Base-by-base conservation (phyloP, 2,329 filamentous ascomycete species). In the Penicillium griseofulvum region DNA sequence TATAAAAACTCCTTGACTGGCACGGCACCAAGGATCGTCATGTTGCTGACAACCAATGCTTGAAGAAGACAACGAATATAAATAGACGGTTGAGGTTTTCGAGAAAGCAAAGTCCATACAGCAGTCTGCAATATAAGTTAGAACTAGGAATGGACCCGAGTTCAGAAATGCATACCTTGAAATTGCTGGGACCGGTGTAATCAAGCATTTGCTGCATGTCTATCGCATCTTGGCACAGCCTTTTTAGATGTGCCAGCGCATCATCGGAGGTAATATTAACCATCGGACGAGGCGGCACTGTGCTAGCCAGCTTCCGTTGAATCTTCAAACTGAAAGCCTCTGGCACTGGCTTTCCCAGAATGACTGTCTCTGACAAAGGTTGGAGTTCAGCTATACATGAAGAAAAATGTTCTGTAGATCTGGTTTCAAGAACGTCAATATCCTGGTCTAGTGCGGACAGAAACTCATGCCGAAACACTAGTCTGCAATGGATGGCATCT, bases 291-390 rank as follows among this genome's bases (percentile, higher is more conserved):
- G 94, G 94, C 4, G 94, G 94, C 65, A 97, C 92, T 0, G 91
- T 97, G 63, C 91, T 97, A 0, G 94, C 92, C 31, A 99, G 80
- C 59, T 88, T 88, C n/a, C 92, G 84, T 69, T 99, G 94, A 36
- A 97, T 82, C 69, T 96, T 96, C 24, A 85, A 84, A 65, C 91
- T 97, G 71, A 97, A 97, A 0, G 92, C 86, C n/a, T 87, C 86
- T 0, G 86, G 82, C 0, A 95, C 85, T 0, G 83, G 73, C 48
- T 80, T 85, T 0, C 85, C 88, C 3, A 93, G 72, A 0, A 74
- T 64, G 52, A 87, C 82, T 1, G 87, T 86, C 28, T 80, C 78
- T 55, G 83, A 78, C 49, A 95, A 79, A 0, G 73, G 67, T 4
- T 80, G 74, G 48, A 92, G 74, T 14, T 76, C 68, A 16, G 68